Evolutionary conservation across 1,284 basidiomycete genomes (phyloP).

Genomic region (Naganishia cerealis): DNA sequence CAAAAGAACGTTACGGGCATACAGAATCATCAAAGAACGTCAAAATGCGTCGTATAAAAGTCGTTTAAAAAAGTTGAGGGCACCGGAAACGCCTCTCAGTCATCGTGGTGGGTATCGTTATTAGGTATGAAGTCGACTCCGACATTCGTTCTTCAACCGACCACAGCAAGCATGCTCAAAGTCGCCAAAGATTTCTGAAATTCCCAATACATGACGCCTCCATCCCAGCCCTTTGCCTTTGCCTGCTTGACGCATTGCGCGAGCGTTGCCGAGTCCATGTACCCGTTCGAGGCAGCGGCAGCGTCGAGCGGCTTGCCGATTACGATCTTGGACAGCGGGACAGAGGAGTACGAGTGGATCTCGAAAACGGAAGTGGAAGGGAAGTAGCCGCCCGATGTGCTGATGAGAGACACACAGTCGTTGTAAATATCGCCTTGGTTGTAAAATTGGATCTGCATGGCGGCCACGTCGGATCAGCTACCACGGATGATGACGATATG

Average conservation of each 20-base stretch:
- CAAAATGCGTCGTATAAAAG: background rate
- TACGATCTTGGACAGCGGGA: conserved; percentile 51
- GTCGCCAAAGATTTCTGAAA: conserved; percentile 37
- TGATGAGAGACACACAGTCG: conserved; percentile 45
- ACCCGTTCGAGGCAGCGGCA: conserved; percentile 40
- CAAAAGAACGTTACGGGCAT: conserved; percentile 21
- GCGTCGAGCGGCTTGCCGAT: conserved; percentile 51
- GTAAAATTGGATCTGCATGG: conserved; percentile 51
- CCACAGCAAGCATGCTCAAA: conserved; percentile 17
- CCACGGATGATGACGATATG: no score
- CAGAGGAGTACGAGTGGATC: conserved; percentile 45
- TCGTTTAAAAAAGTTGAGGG: background rate
- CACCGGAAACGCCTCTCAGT: background rate
- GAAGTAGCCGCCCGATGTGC: conserved; percentile 27
- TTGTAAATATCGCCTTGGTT: conserved; percentile 49
- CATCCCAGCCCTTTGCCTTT: conserved; percentile 48
- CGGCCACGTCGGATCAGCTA: background rate
- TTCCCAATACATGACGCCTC: conserved; percentile 55
- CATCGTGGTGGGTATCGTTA: conserved; percentile 5
- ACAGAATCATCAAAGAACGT: conserved; percentile 5
- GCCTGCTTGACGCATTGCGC: conserved; percentile 45
- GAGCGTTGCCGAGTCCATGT: conserved; percentile 41
- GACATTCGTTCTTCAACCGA: conserved; percentile 1
- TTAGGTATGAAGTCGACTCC: background rate
- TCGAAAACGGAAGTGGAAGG: conserved; percentile 47